Percentiles rank a stretch among this genome's conserved stretches.
These are phyloP conservation scores for Inga oerstediana DNA, from an alignment of 306 rosid species.

Conservation along the genomic window DNA sequence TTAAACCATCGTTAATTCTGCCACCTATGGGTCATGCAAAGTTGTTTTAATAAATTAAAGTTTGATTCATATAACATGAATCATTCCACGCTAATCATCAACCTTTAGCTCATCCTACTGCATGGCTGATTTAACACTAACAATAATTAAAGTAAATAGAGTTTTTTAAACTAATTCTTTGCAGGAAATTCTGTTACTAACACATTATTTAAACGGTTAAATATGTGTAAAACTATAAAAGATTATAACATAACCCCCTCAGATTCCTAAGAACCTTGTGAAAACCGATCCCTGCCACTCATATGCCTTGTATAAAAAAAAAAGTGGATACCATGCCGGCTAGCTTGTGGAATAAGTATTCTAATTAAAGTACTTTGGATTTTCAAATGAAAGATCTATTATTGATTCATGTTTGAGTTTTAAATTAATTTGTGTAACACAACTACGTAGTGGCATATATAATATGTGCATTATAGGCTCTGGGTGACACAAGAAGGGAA, in stretches of 20 bases:
- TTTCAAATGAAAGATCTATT: background rate
- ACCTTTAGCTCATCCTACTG: background rate
- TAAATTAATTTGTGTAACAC: background rate
- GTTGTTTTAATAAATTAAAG: background rate
- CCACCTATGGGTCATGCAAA: conserved; percentile 29
- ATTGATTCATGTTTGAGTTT: background rate
- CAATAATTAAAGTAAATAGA: background rate
- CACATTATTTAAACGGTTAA: background rate
- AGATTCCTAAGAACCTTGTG: background rate
- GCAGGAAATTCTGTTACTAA: background rate
- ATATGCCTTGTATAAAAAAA: background rate
- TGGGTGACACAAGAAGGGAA: background rate
- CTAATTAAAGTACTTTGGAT: background rate
- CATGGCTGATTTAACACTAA: background rate
- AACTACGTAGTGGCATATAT: background rate
- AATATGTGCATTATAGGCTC: background rate
- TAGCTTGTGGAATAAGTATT: conserved; percentile 11
- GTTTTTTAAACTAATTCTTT: background rate
- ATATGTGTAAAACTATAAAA: background rate
- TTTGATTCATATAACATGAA: background rate
- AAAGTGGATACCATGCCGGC: background rate
- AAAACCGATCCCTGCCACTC: background rate
- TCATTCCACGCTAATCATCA: background rate
- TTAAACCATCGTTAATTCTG: conserved; percentile 15
- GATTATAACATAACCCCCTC: background rate